Percentiles rank a stretch among this genome's conserved stretches.
Evolutionary conservation across 2,329 filamentous ascomycete genomes (phyloP).

Genomic region (Amauroascus verrucosus): DNA sequence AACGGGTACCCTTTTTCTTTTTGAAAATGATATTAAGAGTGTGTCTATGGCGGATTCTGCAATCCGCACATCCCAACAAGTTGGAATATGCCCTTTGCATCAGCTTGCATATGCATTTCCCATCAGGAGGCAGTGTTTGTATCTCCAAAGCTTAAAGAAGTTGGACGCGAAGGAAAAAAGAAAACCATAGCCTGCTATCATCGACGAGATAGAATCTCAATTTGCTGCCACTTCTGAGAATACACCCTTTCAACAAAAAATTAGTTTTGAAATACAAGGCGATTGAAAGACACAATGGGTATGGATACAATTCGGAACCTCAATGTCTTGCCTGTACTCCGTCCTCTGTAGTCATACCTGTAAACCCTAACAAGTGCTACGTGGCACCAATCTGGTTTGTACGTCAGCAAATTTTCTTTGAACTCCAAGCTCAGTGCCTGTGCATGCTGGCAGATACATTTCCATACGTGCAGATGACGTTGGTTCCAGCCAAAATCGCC

Average conservation of each 20-base stretch:
- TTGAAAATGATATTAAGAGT: neutral
- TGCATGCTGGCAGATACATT: neutral
- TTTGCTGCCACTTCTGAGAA: neutral
- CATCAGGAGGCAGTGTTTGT: neutral
- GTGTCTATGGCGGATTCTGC: neutral
- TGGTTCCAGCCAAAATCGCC: conserved; percentile 1
- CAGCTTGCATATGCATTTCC: neutral
- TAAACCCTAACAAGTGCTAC: neutral
- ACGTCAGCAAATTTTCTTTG: neutral
- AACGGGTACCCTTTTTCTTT: no score
- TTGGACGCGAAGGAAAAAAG: neutral
- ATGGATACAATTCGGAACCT: neutral
- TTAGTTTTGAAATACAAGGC: neutral
- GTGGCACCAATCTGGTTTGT: conserved; percentile 9
- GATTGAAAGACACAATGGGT: neutral
- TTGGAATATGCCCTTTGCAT: neutral
- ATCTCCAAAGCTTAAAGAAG: neutral
- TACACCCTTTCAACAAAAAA: neutral
- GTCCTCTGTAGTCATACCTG: neutral
- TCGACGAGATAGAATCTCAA: neutral
- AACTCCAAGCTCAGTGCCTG: neutral
- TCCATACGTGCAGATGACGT: neutral
- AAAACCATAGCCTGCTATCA: neutral
- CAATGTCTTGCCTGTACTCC: neutral
- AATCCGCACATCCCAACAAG: neutral